Percentiles rank a stretch among this genome's conserved stretches.
Evolutionary conservation across 371 early-diverging fungal species (phyloP).

Genomic region (Saksenaea oblongispora): DNA sequence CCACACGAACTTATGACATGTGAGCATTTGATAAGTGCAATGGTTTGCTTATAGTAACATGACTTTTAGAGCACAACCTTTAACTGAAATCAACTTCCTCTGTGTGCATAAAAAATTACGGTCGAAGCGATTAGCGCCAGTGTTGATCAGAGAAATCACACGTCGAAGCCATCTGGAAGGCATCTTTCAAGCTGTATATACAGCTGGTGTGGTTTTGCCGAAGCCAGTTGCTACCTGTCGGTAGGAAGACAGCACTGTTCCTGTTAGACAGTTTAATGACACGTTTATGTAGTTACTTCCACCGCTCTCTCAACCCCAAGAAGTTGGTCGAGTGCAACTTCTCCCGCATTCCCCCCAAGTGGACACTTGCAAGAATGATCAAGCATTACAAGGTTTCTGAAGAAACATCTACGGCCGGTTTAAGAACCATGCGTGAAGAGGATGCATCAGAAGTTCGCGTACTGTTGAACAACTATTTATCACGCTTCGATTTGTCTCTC

Average conservation of each 20-base stretch:
- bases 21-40: slow-evolving; percentile 35
- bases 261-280: background rate
- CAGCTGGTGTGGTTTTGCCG: slow-evolving; percentile 92
- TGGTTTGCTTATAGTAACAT: background rate
- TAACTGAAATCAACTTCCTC: slow-evolving; percentile 98
- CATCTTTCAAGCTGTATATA: slow-evolving; percentile 98
- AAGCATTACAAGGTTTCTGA: slow-evolving; percentile 74
- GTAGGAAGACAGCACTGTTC: slow-evolving; percentile 33
- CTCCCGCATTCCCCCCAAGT: slow-evolving; percentile 72
- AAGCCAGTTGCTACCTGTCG: slow-evolving; percentile 83
- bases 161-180: slow-evolving; percentile 91
- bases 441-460: slow-evolving; percentile 76
- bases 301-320: slow-evolving; percentile 90
- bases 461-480: slow-evolving; percentile 75
- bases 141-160: slow-evolving; percentile 99
- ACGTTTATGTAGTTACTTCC: slow-evolving; percentile 76
- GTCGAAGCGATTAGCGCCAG: slow-evolving; percentile 94
- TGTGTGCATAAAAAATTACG: slow-evolving; percentile 97
- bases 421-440: slow-evolving; percentile 75
- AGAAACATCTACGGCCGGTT: slow-evolving; percentile 63
- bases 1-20: slow-evolving; percentile 70
- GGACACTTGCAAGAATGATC: slow-evolving; percentile 76
- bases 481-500: slow-evolving; percentile 72
- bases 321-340: slow-evolving; percentile 94
- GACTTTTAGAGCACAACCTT: slow-evolving; percentile 42